Evolutionary conservation across 148 eudicot species (phyloP), one percentile per base, ranked within the genome.

Genomic region (Euryodendron excelsum): DNA sequence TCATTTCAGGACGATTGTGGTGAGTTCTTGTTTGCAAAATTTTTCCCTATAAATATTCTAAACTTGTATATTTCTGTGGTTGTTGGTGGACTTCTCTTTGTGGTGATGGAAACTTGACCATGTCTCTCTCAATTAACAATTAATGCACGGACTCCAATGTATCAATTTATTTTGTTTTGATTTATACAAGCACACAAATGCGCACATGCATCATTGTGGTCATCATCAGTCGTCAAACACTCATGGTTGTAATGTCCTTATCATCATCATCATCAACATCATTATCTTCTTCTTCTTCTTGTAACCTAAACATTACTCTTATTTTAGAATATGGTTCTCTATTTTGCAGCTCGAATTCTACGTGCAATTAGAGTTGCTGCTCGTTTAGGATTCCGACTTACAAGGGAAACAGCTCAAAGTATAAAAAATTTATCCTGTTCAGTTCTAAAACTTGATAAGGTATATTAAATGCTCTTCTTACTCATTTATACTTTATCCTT

Each of bases 331-430:
- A 52, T 15, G 36, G 28, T 78, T 18, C 69, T 63, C 34, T 56
- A 14, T 58, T 70, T 79, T 77, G 81, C 90, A 95, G 96, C 99
- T 80, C 96, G 97, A 74, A 91, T 95, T 79, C 83, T 95, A 77
- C 99, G 99, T 81, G 97, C 87, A 78, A 69, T 95, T 28, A 87
- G 99, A 83, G 86, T 95, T 81, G 97, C 94, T 78, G 94, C 93
- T n/a, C 93, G 99, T 53, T 76, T 91, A 78, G 90, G 90, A 33
- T 90, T 95, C 78, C 82, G 86, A 60, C 85, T 95, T 58, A 66
- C 89, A 27, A 85, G 75, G 70, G 88, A 87, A 83, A 90, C 90
- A 18, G 91, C 92, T 73, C 86, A 48, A 30, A 70, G 85, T 69
- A 76, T 93, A 33, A 91, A 74, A 78, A 69, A 65, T 56, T 79